Base-by-base conservation (phyloP, 768 basidiomycete genomes). In the Hygrocybe coccinea region DNA sequence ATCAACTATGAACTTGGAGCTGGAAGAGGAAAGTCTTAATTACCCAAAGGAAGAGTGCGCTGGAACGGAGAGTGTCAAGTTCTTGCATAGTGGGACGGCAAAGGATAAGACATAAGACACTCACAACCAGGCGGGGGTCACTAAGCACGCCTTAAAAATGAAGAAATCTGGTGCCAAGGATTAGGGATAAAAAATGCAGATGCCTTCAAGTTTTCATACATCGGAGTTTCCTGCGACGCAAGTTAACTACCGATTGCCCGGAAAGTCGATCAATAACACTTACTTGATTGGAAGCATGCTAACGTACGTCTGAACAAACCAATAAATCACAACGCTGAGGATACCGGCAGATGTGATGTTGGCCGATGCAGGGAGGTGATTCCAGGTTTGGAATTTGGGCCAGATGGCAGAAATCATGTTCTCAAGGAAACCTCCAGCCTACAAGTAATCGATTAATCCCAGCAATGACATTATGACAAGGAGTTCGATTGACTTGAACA, bases 401-500 rank as follows among this genome's bases (percentile, higher is more conserved):
- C 41, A 46, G 41, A 54, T 54, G 11, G 53, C 53, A 29, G 53
- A 54, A 41, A 54, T 54, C 53, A 54, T 54, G 44, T 54, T 54
- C 53, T 54, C 53, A 15, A 54, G 44, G 39, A 54, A 54, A 34
- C 53, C 53, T 25, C 53, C 53, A 29, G 53, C 53, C 53, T 54
- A 29, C 17, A 47, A 4, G 46, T n/a, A 11, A 43, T n/a, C 12
- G 29, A 12, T 54, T 25, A 38, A 2, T 38, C 19, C 19, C 37
- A 5, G 19, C 6, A 15, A 24, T 25, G 9, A n/a, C 19, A 17
- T 29, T 29, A 21, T 10, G 15, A 22, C 9, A 33, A 25, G 5
- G 33, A 29, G 15, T 6, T 34, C 17, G 8, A 25, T 43, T 54
- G 12, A 54, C 53, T 44, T 54, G 53, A 54, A 54, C 53, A 33